phyloP scores from a whole-genome alignment of 345 rosid species.

The Hibiscus trionum region DNA sequence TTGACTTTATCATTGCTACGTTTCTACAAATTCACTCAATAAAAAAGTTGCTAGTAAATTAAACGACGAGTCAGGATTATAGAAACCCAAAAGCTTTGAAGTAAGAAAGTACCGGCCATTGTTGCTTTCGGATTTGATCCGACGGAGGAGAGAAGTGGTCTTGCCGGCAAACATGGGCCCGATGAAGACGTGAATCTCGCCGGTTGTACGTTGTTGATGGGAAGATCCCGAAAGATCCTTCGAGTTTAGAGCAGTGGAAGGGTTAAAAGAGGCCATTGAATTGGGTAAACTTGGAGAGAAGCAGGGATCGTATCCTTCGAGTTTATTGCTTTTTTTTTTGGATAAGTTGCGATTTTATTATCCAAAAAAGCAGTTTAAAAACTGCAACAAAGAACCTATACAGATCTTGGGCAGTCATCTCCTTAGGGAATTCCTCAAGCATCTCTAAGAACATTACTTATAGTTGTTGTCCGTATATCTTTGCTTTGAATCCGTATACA shows the following conservation, averaged over 20 bases:
- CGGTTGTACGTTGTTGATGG: conserved; percentile 13
- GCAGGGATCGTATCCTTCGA: no score
- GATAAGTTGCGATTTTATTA: no score
- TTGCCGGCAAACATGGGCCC: conserved; percentile 97
- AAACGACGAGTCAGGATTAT: neutral
- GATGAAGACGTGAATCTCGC: conserved; percentile 70
- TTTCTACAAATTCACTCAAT: conserved; percentile 26
- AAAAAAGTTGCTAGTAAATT: neutral
- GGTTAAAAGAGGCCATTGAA: conserved; percentile 37
- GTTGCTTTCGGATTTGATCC: conserved; percentile 48
- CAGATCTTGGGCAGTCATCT: no score
- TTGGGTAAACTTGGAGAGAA: neutral
- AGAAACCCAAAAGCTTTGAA: neutral
- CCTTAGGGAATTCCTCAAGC: no score
- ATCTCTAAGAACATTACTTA: no score
- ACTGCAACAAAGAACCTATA: no score
- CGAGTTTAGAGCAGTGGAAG: conserved; percentile 19
- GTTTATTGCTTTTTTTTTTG: neutral
- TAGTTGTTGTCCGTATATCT: no score
- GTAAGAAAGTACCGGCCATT: conserved; percentile 40
- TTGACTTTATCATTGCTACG: conserved; percentile 72
- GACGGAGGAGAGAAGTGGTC: conserved; percentile 88
- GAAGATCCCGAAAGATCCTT: conserved; percentile 7
- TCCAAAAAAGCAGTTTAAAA: no score
- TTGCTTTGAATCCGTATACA: no score